Conservation (phyloP, 1,284 basidiomycete genomes). For the Apiotrichum domesticum region DNA sequence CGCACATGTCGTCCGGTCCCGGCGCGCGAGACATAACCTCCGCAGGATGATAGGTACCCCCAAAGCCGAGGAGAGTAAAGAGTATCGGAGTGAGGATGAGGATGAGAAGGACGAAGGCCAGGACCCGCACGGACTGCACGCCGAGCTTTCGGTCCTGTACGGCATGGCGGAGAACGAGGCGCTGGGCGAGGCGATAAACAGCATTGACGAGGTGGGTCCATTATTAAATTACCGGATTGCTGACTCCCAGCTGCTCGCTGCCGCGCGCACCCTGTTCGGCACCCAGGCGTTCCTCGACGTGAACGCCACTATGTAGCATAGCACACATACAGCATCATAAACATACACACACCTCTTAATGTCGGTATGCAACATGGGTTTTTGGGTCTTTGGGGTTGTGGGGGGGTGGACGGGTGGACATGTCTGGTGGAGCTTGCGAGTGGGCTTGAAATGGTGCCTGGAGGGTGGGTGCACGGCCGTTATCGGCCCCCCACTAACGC, state of each 20-base stretch:
- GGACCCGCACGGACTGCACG: constrained; percentile 10
- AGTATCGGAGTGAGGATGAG: neutral
- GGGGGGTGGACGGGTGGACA: no score
- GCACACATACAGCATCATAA: neutral
- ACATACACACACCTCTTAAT: no score
- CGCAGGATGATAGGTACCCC: neutral
- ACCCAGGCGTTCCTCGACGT: constrained; percentile 33
- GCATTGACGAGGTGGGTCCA: constrained; percentile 38
- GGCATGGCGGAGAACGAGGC: constrained; percentile 47
- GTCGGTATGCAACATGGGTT: no score
- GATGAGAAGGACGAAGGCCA: constrained; percentile 3
- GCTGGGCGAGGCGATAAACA: constrained; percentile 38
- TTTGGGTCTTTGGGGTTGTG: neutral
- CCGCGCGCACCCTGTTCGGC: constrained; percentile 41
- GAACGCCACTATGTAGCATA: neutral
- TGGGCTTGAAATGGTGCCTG: no score
- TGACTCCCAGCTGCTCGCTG: constrained; percentile 33
- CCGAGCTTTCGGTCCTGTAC: constrained; percentile 43
- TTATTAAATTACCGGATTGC: neutral
- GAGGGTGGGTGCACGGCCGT: neutral
- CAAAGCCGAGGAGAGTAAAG: neutral
- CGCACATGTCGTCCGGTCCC: constrained; percentile 18
- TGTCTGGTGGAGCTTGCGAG: no score
- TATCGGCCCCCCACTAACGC: no score
- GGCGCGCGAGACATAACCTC: constrained; percentile 10